phyloP scores from a whole-genome alignment of 352 stramenopile genomes.

The Pythium aphanidermatum region DNA sequence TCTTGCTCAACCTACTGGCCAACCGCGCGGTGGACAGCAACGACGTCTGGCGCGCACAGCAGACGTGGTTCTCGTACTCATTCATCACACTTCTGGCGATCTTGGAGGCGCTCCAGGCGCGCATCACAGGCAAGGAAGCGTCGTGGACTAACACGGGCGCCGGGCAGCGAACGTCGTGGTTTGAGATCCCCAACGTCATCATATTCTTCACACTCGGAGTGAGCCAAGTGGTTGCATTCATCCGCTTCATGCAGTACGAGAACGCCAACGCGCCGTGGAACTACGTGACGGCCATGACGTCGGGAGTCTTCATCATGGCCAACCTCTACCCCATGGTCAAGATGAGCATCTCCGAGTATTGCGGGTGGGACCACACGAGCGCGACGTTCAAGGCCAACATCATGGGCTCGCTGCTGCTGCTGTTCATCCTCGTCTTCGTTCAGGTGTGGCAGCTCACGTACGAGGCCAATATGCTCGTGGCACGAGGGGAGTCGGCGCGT shows the following conservation, averaged over 20 bases:
- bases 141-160: slow-evolving; percentile 80
- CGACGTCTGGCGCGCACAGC: slow-evolving; percentile 76
- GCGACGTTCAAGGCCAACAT: slow-evolving; percentile 83
- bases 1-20: slow-evolving; percentile 64
- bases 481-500: too few relatives aligned
- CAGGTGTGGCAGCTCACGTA: too few relatives aligned
- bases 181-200: slow-evolving; percentile 71
- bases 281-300: slow-evolving; percentile 65
- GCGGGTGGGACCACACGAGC: slow-evolving; percentile 85
- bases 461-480: too few relatives aligned
- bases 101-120: slow-evolving; percentile 76
- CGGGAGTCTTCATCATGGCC: slow-evolving; percentile 69
- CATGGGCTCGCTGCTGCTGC: slow-evolving; percentile 62
- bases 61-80: slow-evolving; percentile 80
- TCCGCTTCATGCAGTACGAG: slow-evolving; percentile 76
- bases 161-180: slow-evolving; percentile 51
- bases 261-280: slow-evolving; percentile 70
- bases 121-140: slow-evolving; percentile 73
- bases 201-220: slow-evolving; percentile 69
- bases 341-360: slow-evolving; percentile 88
- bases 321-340: slow-evolving; percentile 76
- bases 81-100: slow-evolving; percentile 80
- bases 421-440: slow-evolving; percentile 73
- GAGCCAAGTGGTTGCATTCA: slow-evolving; percentile 59
- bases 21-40: slow-evolving; percentile 83